Percentiles rank a stretch among this genome's conserved stretches.
phyloP scores from a whole-genome alignment of 2,329 filamentous ascomycete species.

The Lasiodiplodia hormozganensis region DNA sequence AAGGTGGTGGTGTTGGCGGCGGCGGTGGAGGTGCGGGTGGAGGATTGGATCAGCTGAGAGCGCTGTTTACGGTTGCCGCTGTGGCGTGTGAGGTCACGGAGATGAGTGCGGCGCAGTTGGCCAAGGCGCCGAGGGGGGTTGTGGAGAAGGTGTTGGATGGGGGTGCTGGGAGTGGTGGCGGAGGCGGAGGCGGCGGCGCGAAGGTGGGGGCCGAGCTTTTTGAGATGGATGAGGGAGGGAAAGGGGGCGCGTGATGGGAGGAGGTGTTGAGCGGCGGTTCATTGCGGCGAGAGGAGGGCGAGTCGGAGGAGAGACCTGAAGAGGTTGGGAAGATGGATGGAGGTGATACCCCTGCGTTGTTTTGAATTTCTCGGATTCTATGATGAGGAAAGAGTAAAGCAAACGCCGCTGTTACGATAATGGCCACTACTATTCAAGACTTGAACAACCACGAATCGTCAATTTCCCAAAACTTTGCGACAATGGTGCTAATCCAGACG shows the following conservation, averaged over 20 bases:
- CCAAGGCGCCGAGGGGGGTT: neutral
- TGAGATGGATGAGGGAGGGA: neutral
- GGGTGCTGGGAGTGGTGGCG: neutral
- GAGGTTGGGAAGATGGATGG: no score
- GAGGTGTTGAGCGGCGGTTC: no score
- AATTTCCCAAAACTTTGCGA: neutral
- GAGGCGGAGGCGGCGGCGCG: neutral
- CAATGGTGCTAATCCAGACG: neutral
- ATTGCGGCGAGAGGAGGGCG: no score
- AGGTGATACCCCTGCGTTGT: no score
- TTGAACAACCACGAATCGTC: neutral
- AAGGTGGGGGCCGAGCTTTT: neutral
- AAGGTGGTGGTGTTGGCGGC: conserved; percentile 32
- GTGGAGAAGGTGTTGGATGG: neutral
- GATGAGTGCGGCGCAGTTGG: conserved; percentile 23
- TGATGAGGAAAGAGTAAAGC: no score
- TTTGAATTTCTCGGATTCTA: no score
- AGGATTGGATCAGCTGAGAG: conserved; percentile 41
- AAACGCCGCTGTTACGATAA: no score
- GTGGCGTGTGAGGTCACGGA: conserved; percentile 38
- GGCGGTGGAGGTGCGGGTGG: conserved; percentile 37
- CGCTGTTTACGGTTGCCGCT: conserved; percentile 39
- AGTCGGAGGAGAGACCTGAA: no score
- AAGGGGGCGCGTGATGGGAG: neutral
- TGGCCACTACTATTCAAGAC: no score